Base-by-base conservation (phyloP, 495 filamentous ascomycete species). In the Chaetomium tenue region DNA sequence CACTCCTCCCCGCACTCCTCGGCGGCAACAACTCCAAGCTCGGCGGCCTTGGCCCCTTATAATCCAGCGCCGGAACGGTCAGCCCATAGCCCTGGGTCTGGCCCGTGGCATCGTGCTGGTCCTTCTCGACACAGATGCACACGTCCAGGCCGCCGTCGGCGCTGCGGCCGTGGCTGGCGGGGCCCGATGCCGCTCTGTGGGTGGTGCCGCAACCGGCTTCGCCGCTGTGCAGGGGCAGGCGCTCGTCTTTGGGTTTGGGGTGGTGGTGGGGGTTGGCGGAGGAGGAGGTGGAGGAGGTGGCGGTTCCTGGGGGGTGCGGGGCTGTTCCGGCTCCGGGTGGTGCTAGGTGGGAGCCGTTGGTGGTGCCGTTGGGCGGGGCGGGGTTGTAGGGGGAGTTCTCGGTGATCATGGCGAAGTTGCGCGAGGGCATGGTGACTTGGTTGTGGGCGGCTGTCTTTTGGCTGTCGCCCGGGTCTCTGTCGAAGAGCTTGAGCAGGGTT, bases 331-430 rank as follows among this genome's bases (percentile, higher is more conserved):
- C 28, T 30, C 39, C 28, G n/a, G n/a, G 48, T 11, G 51, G 18
- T 8, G 37, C 23, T 55, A 16, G 62, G 56, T 12, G 52, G 52
- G n/a, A n/a, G n/a, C n/a, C n/a, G n/a, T n/a, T 8, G 9, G 20
- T 57, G 33, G 48, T 51, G 25, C 12, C 28, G 59, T 72, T 74
- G 51, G 74, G 67, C 50, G 59, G 20, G 5, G 37, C 25, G 18
- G 26, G 52, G 61, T 79, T 81, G 64, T 75, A 73, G 26, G 80
- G 78, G 9, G 78, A 79, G 68, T 84, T 84, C 63, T 96, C 91
- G 39, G 88, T 89, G 64, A 98, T 84, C 63, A 88, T 86, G 63
- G 92, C 89, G 74, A 88, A 97, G 77, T 97, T 97, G 59, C 93
- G 84, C 50, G 85, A 87, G 2, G 93, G 93, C 93, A 97, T 96